Evolutionary conservation across 1,139 yeast genomes (phyloP), one percentile per base, ranked within the genome.

Genomic region (Diutina catenulata): DNA sequence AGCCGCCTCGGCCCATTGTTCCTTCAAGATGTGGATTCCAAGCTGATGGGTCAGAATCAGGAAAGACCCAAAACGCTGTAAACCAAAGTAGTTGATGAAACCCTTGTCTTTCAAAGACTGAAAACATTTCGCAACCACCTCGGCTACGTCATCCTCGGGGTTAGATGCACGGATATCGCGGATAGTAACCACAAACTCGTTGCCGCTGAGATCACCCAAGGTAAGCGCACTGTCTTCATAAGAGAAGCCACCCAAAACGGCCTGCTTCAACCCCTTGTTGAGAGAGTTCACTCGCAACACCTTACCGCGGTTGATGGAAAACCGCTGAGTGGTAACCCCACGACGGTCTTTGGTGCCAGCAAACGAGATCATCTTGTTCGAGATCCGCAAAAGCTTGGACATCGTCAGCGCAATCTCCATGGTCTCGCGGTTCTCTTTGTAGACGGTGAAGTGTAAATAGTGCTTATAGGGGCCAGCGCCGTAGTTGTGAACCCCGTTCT

Each of bases 341-440:
- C 99, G 75, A 50, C 97, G 75, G 56, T 91, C 99, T 52, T 91
- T 91, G 4, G 98, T 93, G 16, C 99, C 99, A 0, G 97, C 94
- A 56, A 79, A 87, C 40, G 82, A 69, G 28, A 91, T 68, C 27
- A 65, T 56, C 47, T 79, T 81, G 6, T 80, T 67, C 14, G 88
- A 91, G 14, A 82, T 60, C 44, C 88, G 71, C 47, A 91, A 64
- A 45, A 83, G 71, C 51, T 80, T 81, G 29, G 91, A 64, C 36
- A 91, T 63, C 26, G 81, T 61, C 22, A 77, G 71, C 1, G 94
- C 93, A 7, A 84, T 88, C 57, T 91, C 97, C 96, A 91, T 87
- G 1, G 99, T 88, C 51, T 91, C 99, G 54, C 91, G 82, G 59
- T 93, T 93, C 53, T 91, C 96, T 56, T 91, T 91, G 63, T 82